Conservation (phyloP, 768 basidiomycete genomes). For the Leucosporidium yakuticum region DNA sequence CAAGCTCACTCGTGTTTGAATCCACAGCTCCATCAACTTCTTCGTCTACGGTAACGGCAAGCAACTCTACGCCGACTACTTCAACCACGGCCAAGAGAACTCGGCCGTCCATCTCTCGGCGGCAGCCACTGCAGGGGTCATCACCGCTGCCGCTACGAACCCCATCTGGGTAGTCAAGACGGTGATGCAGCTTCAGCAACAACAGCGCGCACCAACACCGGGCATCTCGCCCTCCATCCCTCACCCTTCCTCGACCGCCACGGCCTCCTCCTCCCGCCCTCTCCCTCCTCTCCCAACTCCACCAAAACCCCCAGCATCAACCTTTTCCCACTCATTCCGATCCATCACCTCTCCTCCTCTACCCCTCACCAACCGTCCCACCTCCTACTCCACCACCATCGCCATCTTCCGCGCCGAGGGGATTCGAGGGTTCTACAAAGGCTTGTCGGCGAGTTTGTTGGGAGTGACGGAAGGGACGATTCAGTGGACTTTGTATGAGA, state of each 20-base stretch:
- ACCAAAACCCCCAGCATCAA: neutral
- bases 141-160: conserved; percentile 85
- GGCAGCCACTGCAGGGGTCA: conserved; percentile 77
- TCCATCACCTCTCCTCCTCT: conserved; percentile 23
- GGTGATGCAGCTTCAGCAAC: conserved; percentile 65
- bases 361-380: conserved; percentile 16
- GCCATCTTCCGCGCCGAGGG: conserved; percentile 77
- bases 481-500: conserved; percentile 95
- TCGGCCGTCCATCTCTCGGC: conserved; percentile 76
- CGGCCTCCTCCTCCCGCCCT: conserved; percentile 3
- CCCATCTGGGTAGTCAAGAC: conserved; percentile 99
- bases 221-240: conserved; percentile 8
- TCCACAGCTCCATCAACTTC: conserved; percentile 77
- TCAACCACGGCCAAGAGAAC: conserved; percentile 70
- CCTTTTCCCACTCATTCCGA: conserved; percentile 33
- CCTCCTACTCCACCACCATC: conserved; percentile 49
- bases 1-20: neutral
- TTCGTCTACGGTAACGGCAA: conserved; percentile 98
- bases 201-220: conserved; percentile 4
- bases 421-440: conserved; percentile 83
- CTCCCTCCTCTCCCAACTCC: conserved; percentile 8
- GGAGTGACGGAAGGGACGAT: conserved; percentile 95
- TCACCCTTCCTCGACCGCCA: conserved; percentile 40
- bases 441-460: conserved; percentile 86
- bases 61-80: conserved; percentile 70